Percentiles rank a stretch among this genome's conserved stretches.
Evolutionary conservation across 148 eudicot species (phyloP).

Genomic region (Fallopia convolvulus): DNA sequence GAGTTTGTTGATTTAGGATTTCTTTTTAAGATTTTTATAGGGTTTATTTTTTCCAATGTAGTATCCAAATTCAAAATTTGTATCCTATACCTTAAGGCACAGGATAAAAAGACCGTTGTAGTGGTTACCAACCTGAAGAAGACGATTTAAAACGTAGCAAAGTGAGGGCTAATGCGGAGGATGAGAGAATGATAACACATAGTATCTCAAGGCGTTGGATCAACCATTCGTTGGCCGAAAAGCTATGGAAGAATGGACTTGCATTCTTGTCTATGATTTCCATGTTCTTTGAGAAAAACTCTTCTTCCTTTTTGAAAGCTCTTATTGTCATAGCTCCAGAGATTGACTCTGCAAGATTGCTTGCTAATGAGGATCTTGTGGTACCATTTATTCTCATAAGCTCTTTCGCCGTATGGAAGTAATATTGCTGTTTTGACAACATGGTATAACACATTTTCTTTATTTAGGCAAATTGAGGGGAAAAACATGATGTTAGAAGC

Average conservation of each 20-base stretch:
- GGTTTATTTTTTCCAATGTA: too few species aligned
- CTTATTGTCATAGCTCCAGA: slow-evolving; percentile 52
- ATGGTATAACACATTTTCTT: background rate
- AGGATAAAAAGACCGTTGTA: too few species aligned
- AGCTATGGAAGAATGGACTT: slow-evolving; percentile 43
- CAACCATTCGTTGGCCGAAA: slow-evolving; percentile 53
- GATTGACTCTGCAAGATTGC: slow-evolving; percentile 49
- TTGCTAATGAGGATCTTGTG: slow-evolving; percentile 45
- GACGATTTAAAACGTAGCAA: slow-evolving; percentile 29
- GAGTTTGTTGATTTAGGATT: too few species aligned
- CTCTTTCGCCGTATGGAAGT: slow-evolving; percentile 50
- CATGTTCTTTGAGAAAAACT: slow-evolving; percentile 28
- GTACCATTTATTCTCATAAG: slow-evolving; percentile 63
- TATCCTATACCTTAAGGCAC: too few species aligned
- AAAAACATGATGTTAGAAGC: background rate
- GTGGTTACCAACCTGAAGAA: slow-evolving; percentile 26
- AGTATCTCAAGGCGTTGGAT: slow-evolving; percentile 50
- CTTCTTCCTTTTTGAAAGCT: slow-evolving; percentile 53
- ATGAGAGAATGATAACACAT: slow-evolving; percentile 34
- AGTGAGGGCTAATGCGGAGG: slow-evolving; percentile 38
- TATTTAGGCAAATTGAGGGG: background rate
- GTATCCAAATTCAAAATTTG: too few species aligned
- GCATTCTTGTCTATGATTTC: slow-evolving; percentile 41
- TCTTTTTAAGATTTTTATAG: too few species aligned
- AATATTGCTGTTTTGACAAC: slow-evolving; percentile 29